Conservation (phyloP, 805 yeast genomes). For the Candida saitoana region DNA sequence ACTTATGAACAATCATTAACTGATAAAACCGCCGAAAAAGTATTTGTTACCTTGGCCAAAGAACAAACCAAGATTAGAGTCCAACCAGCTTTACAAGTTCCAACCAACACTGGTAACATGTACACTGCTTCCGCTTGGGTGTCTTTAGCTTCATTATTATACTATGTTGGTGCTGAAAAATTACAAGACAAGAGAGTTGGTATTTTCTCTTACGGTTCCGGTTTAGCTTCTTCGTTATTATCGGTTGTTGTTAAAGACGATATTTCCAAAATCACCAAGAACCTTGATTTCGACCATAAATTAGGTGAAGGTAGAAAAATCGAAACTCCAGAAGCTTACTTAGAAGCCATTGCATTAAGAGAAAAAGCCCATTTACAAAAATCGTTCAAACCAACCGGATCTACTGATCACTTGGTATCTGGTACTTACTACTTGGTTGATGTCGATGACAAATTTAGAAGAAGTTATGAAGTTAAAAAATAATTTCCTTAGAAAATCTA, state of each 20-base stretch:
- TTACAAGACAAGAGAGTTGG: slow-evolving; percentile 85
- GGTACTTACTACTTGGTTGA: slow-evolving; percentile 84
- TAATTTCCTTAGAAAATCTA: too few relatives aligned
- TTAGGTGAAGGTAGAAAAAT: slow-evolving; percentile 59
- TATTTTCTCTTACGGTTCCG: slow-evolving; percentile 95
- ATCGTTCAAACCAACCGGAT: slow-evolving; percentile 73
- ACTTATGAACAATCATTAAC: slow-evolving; percentile 74
- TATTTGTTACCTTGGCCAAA: slow-evolving; percentile 75
- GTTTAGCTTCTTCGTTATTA: slow-evolving; percentile 87
- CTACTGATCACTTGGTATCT: slow-evolving; percentile 60
- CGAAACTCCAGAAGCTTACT: slow-evolving; percentile 76
- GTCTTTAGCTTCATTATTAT: slow-evolving; percentile 75
- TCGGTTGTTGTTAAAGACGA: slow-evolving; percentile 81
- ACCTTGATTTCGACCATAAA: slow-evolving; percentile 63
- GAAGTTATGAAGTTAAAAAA: slow-evolving; percentile 69
- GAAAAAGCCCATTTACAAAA: slow-evolving; percentile 86
- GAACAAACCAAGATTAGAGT: slow-evolving; percentile 64
- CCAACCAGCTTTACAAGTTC: slow-evolving; percentile 73
- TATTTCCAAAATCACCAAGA: slow-evolving; percentile 58
- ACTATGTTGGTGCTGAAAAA: slow-evolving; percentile 66
- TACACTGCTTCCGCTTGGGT: slow-evolving; percentile 94
- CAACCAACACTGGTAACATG: slow-evolving; percentile 98
- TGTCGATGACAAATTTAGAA: slow-evolving; percentile 84
- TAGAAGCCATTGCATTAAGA: slow-evolving; percentile 76
- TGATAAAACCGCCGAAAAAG: slow-evolving; percentile 80